Evolutionary conservation across 164 flowering plant genomes (phyloP).

Genomic region (Dillenia turbinata): DNA sequence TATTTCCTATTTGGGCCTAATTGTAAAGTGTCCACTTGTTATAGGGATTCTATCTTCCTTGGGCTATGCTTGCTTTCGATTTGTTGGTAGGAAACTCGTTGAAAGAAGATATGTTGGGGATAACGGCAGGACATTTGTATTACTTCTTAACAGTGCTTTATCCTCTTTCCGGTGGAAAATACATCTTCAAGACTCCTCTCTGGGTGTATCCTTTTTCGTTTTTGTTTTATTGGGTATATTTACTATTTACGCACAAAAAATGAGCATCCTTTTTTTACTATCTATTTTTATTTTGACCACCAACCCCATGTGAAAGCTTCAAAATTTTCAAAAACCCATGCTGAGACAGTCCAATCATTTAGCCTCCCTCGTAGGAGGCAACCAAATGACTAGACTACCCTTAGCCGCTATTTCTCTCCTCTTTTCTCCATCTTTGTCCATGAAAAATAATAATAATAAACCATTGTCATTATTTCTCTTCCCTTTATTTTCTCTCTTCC

Average conservation of each 20-base stretch:
- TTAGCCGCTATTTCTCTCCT: too few species aligned
- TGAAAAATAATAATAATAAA: too few species aligned
- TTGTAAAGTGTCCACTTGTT: too few species aligned
- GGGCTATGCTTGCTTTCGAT: conserved; percentile 44
- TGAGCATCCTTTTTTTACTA: not conserved
- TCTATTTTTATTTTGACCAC: not conserved
- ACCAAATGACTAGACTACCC: too few species aligned
- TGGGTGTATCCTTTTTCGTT: conserved; percentile 56
- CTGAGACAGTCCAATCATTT: too few species aligned
- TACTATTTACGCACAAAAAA: not conserved
- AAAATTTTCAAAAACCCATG: too few species aligned
- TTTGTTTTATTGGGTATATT: not conserved
- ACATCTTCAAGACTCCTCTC: conserved; percentile 41
- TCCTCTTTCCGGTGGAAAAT: conserved; percentile 42
- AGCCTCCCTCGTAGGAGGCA: too few species aligned
- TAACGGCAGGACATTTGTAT: conserved; percentile 45
- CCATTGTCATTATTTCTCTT: too few species aligned
- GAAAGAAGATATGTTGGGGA: conserved; percentile 42
- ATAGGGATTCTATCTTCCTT: conserved; percentile 62
- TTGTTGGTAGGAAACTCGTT: conserved; percentile 34
- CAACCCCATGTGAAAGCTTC: not conserved
- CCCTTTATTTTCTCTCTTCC: too few species aligned
- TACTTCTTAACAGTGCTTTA: conserved; percentile 55
- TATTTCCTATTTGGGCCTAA: too few species aligned
- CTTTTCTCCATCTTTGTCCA: too few species aligned